Base-by-base conservation (phyloP, 2,329 filamentous ascomycete species). In the Talaromyces sp. region DNA sequence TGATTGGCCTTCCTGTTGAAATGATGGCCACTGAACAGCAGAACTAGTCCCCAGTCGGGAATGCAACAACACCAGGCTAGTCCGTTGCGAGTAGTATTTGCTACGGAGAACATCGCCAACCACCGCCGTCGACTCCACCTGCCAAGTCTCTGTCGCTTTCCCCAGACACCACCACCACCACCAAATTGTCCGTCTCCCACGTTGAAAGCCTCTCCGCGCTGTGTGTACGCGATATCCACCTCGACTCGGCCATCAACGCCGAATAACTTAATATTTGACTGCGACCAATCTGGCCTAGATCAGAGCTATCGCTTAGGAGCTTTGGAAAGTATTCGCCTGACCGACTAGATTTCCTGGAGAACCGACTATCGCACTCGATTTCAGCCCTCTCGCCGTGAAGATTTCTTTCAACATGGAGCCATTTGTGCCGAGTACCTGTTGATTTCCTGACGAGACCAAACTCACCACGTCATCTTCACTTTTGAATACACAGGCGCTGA, bases 401-500 rank as follows among this genome's bases (percentile, higher is more conserved):
- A 19, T 24, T 24, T 21, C 17, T 2, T 24, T 46, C 43, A 46
- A 24, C 24, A 46, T 46, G 43, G 19, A 24, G 43, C 43, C 19
- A 8, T 19, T 11, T 46, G 10, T 24, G 43, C 19, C 43, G 11
- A 24, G 43, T 10, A 3, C 43, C 19, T 46, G n/a, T 46, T 46
- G n/a, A 46, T 46, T 46, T 14, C 38, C 35, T 17, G 35, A 24
- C 43, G 43, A 46, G n/a, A 24, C 43, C 21, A 35, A 35, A 35
- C 12, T 5, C 11, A 35, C 32, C 35, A 38, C 35, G 35, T 7
- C 35, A n/a, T 38, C 35, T 38, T 38, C 17, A 38, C 8, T 8
- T 31, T 10, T 3, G 19, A 17, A 19, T 24, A 9, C 31, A n/a
- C 53, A 14, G 26, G 26, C 17, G 61, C 61, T 62, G 43, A 63